Evolutionary conservation across 257 asterid genomes (phyloP).

Genomic region (Petrea volubilis): DNA sequence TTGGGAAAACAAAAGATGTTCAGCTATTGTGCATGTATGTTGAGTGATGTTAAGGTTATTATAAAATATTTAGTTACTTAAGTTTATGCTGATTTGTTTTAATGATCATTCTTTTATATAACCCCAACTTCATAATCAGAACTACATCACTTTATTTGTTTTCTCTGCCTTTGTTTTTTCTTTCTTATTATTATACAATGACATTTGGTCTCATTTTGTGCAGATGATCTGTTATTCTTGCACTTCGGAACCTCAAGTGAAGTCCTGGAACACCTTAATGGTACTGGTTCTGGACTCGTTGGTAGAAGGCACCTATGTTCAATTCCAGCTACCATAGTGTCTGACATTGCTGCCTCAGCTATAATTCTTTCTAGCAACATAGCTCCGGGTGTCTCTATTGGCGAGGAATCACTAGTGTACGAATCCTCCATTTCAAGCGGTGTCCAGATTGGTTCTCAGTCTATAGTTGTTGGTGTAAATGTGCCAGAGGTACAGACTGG

Average conservation of each 20-base stretch:
- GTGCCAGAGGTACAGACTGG: conserved; percentile 43
- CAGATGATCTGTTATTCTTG: conserved; percentile 87
- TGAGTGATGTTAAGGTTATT: conserved; percentile 32
- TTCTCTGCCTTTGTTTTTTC: conserved; percentile 13
- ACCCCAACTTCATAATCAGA: not conserved
- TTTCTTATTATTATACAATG: too few relatives aligned
- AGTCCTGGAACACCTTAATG: conserved; percentile 90
- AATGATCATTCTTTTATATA: not conserved
- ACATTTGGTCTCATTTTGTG: conserved; percentile 16
- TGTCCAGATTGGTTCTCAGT: conserved; percentile 87
- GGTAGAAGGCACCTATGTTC: conserved; percentile 97
- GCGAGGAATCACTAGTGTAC: conserved; percentile 87
- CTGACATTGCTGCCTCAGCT: conserved; percentile 92
- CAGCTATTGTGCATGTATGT: conserved; percentile 96
- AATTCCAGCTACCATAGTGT: conserved; percentile 81
- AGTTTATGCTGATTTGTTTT: not conserved
- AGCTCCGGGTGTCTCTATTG: conserved; percentile 81
- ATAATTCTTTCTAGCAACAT: conserved; percentile 82
- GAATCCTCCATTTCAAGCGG: conserved; percentile 76
- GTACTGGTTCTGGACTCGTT: conserved; percentile 76
- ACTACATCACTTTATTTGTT: not conserved
- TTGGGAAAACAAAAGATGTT: conserved; percentile 80
- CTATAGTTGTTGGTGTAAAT: conserved; percentile 79
- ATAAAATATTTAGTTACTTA: conserved; percentile 24
- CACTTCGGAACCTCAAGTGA: conserved; percentile 98